Evolutionary conservation across 306 rosid genomes (phyloP).

Genomic region (Astragalus glycyphyllos): DNA sequence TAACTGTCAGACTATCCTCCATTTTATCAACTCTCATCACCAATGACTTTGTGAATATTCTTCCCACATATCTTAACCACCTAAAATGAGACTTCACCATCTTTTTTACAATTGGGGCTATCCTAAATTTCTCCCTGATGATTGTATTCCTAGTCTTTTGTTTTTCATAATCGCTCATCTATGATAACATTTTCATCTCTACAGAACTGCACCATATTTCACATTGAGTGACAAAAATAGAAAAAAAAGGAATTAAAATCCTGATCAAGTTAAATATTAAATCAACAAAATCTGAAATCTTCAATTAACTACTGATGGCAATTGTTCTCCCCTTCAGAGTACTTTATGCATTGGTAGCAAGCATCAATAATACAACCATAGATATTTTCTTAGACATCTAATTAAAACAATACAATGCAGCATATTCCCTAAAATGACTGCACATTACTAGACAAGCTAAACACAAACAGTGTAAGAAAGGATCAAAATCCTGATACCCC

Average conservation of each 20-base stretch:
- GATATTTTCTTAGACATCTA: conserved; percentile 10
- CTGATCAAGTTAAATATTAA: background rate
- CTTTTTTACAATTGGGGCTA: background rate
- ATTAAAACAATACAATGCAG: background rate
- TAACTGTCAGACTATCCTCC: background rate
- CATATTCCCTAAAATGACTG: conserved; percentile 8
- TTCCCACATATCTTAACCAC: background rate
- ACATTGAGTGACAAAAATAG: background rate
- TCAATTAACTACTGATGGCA: conserved; percentile 5
- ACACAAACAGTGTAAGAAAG: conserved; percentile 11
- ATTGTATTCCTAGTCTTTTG: conserved; percentile 2
- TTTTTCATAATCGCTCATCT: background rate
- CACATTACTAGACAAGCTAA: background rate
- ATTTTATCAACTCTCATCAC: background rate
- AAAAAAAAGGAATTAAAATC: background rate
- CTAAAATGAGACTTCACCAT: background rate
- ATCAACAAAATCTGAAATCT: conserved; percentile 24
- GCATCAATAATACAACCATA: conserved; percentile 16
- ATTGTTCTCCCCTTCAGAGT: background rate
- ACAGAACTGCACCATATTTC: background rate
- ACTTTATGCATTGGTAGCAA: background rate
- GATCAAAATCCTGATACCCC: background rate
- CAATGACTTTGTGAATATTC: background rate
- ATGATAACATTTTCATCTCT: background rate
- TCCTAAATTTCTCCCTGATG: no score